phyloP scores from a whole-genome alignment of 805 yeast genomes.

The Metschnikowia continentalis region DNA sequence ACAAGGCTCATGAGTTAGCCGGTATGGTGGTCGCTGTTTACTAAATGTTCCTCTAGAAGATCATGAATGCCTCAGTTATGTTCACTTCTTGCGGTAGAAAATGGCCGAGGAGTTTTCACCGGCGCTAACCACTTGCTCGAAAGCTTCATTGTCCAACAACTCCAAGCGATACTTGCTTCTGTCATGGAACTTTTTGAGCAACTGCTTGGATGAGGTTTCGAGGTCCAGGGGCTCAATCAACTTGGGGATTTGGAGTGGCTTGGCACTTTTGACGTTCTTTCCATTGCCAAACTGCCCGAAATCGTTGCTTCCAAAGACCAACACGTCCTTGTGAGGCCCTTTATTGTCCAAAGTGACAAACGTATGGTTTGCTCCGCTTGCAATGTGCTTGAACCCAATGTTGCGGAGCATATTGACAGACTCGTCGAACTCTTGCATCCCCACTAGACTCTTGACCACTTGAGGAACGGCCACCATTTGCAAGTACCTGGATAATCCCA shows the following conservation, averaged over 20 bases:
- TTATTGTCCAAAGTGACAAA: conserved; percentile 53
- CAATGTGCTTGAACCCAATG: conserved; percentile 37
- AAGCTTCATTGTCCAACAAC: conserved; percentile 29
- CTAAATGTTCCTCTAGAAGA: too few species aligned
- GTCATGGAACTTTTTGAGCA: conserved; percentile 28
- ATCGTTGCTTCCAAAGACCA: conserved; percentile 82
- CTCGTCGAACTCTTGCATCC: conserved; percentile 17
- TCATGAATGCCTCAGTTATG: too few species aligned
- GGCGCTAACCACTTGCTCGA: conserved; percentile 57
- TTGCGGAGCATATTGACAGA: conserved; percentile 1
- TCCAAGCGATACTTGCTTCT: conserved; percentile 44
- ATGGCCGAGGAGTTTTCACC: conserved; percentile 62
- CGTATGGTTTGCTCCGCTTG: conserved; percentile 63
- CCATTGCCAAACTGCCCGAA: conserved; percentile 85
- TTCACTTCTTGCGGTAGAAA: conserved; percentile 42
- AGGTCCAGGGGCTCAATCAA: conserved; percentile 52
- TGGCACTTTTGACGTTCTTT: conserved; percentile 53
- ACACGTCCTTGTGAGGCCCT: conserved; percentile 48
- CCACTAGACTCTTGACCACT: conserved; percentile 33
- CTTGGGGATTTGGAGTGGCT: conserved; percentile 52
- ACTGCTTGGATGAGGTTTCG: conserved; percentile 17
- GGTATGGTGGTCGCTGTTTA: too few species aligned
- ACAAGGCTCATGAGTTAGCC: too few species aligned
- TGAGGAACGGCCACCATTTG: conserved; percentile 72
- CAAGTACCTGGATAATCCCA: conserved; percentile 72